Conservation (phyloP, 2,329 filamentous ascomycete species). For the Metarhizium rileyi region DNA sequence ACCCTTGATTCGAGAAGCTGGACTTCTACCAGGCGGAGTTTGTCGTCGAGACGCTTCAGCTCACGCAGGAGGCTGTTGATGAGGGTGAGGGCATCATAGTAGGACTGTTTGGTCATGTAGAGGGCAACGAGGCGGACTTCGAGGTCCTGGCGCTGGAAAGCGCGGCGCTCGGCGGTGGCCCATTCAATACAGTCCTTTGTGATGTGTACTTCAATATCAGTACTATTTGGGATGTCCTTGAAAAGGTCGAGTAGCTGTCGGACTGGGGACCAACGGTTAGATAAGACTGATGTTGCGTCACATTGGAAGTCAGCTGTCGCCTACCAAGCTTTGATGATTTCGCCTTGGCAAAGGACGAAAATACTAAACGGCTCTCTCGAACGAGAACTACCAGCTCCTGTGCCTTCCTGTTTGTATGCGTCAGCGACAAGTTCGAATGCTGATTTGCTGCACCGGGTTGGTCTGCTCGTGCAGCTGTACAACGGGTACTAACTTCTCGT, state of each 20-base stretch:
- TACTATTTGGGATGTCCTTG: constrained; percentile 84
- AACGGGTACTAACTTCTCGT: constrained; percentile 57
- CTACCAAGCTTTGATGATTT: constrained; percentile 96
- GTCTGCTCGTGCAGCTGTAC: not conserved
- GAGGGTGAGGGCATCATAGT: constrained; percentile 92
- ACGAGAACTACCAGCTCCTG: constrained; percentile 84
- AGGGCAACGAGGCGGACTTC: constrained; percentile 89
- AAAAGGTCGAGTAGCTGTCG: constrained; percentile 95
- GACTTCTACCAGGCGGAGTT: constrained; percentile 94
- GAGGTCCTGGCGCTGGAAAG: constrained; percentile 95
- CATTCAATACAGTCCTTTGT: constrained; percentile 99
- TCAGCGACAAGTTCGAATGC: constrained; percentile 2
- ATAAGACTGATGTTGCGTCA: not conserved
- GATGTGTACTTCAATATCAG: constrained; percentile 86
- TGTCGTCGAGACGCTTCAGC: constrained; percentile 96
- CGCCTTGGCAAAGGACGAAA: constrained; percentile 95
- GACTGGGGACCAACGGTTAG: constrained; percentile 44
- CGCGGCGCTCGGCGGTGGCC: constrained; percentile 88
- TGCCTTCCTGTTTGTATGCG: constrained; percentile 47
- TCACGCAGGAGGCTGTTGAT: constrained; percentile 95
- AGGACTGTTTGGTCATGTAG: constrained; percentile 94
- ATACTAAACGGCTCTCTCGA: constrained; percentile 77
- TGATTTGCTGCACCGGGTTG: not conserved
- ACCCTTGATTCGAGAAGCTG: constrained; percentile 94
- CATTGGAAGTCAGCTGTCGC: constrained; percentile 17